Evolutionary conservation across 1,284 basidiomycete species (phyloP).

Genomic region (Ustilago hordei): DNA sequence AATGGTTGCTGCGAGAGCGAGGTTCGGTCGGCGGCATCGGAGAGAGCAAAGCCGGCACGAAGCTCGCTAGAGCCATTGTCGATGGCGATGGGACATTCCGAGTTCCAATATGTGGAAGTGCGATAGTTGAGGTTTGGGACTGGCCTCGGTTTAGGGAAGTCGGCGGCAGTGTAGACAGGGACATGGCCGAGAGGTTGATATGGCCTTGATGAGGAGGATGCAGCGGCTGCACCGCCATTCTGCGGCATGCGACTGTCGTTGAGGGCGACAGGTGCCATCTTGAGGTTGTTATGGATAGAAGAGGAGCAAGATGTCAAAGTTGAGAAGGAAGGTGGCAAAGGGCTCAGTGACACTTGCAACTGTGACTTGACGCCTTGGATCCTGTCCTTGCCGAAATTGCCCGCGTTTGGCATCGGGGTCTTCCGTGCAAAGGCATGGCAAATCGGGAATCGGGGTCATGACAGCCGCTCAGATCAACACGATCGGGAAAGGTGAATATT

Average conservation of each 20-base stretch:
- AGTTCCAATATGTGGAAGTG: conserved; percentile 52
- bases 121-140: conserved; percentile 46
- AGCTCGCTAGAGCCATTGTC: conserved; percentile 91
- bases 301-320: neutral
- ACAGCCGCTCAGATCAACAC: neutral
- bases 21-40: conserved; percentile 51
- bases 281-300: neutral
- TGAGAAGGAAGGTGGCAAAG: neutral
- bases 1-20: conserved; percentile 39
- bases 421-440: neutral
- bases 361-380: neutral
- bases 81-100: conserved; percentile 78
- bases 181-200: conserved; percentile 51
- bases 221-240: conserved; percentile 9
- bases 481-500: neutral
- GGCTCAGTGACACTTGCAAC: neutral
- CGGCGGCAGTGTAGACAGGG: conserved; percentile 36
- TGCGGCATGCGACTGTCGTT: conserved; percentile 32
- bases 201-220: conserved; percentile 24
- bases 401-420: neutral
- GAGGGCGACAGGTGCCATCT: conserved; percentile 51
- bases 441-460: neutral
- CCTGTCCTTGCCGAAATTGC: no score
- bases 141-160: conserved; percentile 48
- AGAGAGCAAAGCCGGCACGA: conserved; percentile 83